Base-by-base conservation (phyloP, 192 early-diverging fungal species). In the Lunasporangiospora selenospora region DNA sequence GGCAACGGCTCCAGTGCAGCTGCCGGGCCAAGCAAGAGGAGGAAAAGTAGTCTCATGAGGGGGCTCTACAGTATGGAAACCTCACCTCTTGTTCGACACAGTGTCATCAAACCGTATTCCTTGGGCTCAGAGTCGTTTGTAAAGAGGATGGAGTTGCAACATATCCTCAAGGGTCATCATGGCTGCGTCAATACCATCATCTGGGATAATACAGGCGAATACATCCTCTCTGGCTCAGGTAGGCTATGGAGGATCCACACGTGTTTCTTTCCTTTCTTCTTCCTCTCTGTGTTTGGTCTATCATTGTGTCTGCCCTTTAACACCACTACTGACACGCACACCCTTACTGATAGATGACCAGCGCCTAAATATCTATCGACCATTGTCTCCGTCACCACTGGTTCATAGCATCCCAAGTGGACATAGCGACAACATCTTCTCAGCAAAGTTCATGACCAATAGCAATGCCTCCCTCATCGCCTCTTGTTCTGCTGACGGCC, bases 381-480 rank as follows among this genome's bases (percentile, higher is more conserved):
- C 82, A 1, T 62, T 84, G 40, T 57, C 49, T 21, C 49, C 63
- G 0, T 39, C 31, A 6, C 67, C 80, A 32, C 57, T 76, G 12
- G 33, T 80, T 4, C 78, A 80, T 45, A 69, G 65, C 37, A 69
- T 79, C 34, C 78, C 65, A 11, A 80, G 79, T 18, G 89, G 90
- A 21, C 92, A 93, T 76, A 47, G 55, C n/a, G 84, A 83, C 40
- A 91, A 93, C 29, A 87, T 94, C 10, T 94, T 94, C 75, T 87
- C 88, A 62, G 86, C 90, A 16, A 87, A 87, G 57, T 82, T 87
- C 33, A 64, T 93, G 77, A 83, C 85, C 0, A 41, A 64, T 3
- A 86, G 87, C 31, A 82, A 79, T 21, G 87, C 88, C 29, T 61
- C 77, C 5, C 49, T 80, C 12, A 77, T 90, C 23, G 62, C 90